phyloP scores from a whole-genome alignment of 129 eudicot species.

The Chrysanthemum makinoi region DNA sequence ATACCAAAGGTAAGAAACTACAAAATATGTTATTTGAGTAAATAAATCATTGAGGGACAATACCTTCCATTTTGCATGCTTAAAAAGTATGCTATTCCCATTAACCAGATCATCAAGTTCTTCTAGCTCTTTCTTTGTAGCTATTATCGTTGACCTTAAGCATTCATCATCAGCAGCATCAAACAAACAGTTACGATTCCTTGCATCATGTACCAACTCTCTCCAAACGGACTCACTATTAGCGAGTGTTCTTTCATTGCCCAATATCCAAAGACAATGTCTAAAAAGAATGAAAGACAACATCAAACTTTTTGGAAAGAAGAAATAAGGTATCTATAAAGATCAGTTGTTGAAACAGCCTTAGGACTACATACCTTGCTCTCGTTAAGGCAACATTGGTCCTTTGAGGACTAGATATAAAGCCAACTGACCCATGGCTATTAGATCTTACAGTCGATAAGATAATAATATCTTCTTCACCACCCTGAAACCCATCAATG shows the following conservation, averaged over 20 bases:
- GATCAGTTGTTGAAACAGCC: too few species aligned
- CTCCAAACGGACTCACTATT: not conserved
- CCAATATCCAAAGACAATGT: not conserved
- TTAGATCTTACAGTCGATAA: not conserved
- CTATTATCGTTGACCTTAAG: not conserved
- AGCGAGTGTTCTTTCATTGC: not conserved
- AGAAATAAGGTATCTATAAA: too few species aligned
- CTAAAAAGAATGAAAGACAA: not conserved
- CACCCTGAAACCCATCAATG: not conserved
- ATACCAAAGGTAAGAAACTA: not conserved
- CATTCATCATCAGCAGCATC: not conserved
- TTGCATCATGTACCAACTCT: not conserved
- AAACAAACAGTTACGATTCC: not conserved
- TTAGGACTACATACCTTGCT: not conserved
- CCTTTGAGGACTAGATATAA: not conserved
- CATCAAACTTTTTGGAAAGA: too few species aligned
- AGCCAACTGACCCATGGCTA: not conserved
- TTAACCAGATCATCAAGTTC: not conserved
- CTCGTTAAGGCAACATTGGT: not conserved
- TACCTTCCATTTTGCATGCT: not conserved
- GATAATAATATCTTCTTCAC: not conserved
- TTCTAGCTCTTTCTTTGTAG: not conserved
- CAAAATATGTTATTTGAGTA: not conserved
- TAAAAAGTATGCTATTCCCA: not conserved
- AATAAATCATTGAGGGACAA: not conserved